A percentile compares a stretch with the other conserved stretches of the same genome.
Evolutionary conservation across 2,329 filamentous ascomycete genomes (phyloP).

Genomic region (Teratosphaeria nubilosa): DNA sequence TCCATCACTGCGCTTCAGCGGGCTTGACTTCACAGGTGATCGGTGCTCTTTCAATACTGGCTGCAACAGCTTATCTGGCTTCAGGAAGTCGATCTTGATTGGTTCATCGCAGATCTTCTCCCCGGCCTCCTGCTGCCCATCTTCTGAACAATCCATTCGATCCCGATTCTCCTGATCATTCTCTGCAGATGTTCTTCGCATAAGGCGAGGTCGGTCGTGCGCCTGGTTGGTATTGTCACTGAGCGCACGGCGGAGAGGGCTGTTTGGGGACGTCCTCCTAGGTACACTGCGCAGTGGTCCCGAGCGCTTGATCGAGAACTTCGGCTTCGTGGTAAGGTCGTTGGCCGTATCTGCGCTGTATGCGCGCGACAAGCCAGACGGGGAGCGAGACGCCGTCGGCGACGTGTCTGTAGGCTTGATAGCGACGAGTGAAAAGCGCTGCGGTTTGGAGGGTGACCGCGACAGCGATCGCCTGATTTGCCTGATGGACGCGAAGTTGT

Average conservation of each 20-base stretch:
- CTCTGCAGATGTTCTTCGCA: constrained; percentile 37
- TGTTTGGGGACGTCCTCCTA: constrained; percentile 66
- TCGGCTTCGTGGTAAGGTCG: constrained; percentile 34
- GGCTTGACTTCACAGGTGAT: constrained; percentile 58
- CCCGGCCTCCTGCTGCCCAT: constrained; percentile 10
- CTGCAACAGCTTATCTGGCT: constrained; percentile 37
- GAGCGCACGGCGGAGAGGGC: constrained; percentile 69
- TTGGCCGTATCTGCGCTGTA: constrained; percentile 30
- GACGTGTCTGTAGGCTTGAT: constrained; percentile 34
- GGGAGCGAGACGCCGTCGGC: constrained; percentile 27
- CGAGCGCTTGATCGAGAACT: constrained; percentile 26
- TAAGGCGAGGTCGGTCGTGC: constrained; percentile 50
- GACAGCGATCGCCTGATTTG: constrained; percentile 81
- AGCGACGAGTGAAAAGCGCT: constrained; percentile 56
- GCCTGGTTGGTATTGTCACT: constrained; percentile 60
- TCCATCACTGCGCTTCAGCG: constrained; percentile 83
- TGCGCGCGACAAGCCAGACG: constrained; percentile 34
- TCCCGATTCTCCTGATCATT: constrained; percentile 31
- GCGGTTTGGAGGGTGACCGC: constrained; percentile 77
- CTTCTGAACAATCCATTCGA: constrained; percentile 21
- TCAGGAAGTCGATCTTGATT: constrained; percentile 39
- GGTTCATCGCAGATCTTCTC: constrained; percentile 30
- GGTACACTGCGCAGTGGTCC: constrained; percentile 32
- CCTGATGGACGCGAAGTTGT: constrained; percentile 70
- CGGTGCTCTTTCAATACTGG: constrained; percentile 36